phyloP scores from a whole-genome alignment of 2,329 filamentous ascomycete species.

The Curvularia eragrostidis region DNA sequence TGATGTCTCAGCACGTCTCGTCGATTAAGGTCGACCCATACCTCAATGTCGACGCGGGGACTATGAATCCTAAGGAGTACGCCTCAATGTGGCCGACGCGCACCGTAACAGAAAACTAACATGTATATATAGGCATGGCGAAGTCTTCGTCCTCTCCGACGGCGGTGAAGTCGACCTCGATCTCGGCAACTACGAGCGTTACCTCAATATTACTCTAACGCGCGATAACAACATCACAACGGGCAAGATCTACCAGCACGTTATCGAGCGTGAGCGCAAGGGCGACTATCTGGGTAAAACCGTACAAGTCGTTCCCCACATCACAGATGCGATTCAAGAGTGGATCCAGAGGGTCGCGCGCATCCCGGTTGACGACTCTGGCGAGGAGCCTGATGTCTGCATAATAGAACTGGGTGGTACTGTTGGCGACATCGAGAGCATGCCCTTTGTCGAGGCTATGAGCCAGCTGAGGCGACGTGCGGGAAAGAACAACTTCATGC shows the following conservation, averaged over 20 bases:
- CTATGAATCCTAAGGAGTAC: constrained; percentile 71
- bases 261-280: constrained; percentile 75
- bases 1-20: constrained; percentile 61
- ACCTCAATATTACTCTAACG: constrained; percentile 81
- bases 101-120: constrained; percentile 19
- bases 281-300: constrained; percentile 88
- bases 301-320: constrained; percentile 89
- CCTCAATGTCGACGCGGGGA: constrained; percentile 78
- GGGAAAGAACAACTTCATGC: constrained; percentile 80
- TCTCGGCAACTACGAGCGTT: constrained; percentile 79
- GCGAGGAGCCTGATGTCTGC: constrained; percentile 85
- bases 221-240: constrained; percentile 96
- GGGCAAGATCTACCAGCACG: constrained; percentile 91
- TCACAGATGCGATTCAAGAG: constrained; percentile 89
- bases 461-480: constrained; percentile 76
- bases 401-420: constrained; percentile 78
- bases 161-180: constrained; percentile 80
- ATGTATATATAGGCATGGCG: constrained; percentile 69
- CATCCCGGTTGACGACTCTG: constrained; percentile 85
- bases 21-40: constrained; percentile 76
- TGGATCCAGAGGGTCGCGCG: constrained; percentile 88
- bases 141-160: constrained; percentile 86
- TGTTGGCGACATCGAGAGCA: constrained; percentile 83
- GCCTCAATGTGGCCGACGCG: constrained; percentile 35
- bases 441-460: constrained; percentile 87